Percentiles rank a stretch among this genome's conserved stretches.
Evolutionary conservation across 2,329 filamentous ascomycete species (phyloP).

Genomic region (Verticillium longisporum): DNA sequence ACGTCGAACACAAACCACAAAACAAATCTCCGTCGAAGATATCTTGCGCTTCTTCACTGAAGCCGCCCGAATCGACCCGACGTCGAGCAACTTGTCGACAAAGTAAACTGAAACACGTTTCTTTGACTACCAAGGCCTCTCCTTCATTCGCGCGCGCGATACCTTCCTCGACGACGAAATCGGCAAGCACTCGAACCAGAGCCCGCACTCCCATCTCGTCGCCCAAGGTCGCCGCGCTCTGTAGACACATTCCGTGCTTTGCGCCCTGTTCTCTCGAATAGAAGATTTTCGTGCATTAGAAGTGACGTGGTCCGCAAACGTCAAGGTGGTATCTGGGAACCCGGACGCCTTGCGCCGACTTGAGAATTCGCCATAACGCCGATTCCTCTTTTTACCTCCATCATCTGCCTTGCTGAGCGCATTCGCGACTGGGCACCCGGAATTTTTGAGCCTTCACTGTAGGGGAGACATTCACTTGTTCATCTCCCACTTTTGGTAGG

Average conservation of each 20-base stretch:
- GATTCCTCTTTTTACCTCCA: neutral
- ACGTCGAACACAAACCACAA: neutral
- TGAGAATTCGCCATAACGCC: neutral
- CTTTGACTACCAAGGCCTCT: slow-evolving; percentile 1
- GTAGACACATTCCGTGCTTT: slow-evolving; percentile 10
- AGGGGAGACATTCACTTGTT: slow-evolving; percentile 99
- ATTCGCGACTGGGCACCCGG: neutral
- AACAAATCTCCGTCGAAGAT: neutral
- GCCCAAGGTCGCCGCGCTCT: slow-evolving; percentile 10
- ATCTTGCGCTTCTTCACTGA: neutral
- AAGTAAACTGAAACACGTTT: slow-evolving; percentile 36
- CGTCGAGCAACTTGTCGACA: slow-evolving; percentile 4
- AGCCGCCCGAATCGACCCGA: neutral
- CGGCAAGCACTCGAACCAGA: slow-evolving; percentile 9
- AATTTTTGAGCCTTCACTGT: slow-evolving; percentile 30
- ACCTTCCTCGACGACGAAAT: slow-evolving; percentile 9
- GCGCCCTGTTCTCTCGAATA: slow-evolving; percentile 8
- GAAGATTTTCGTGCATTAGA: slow-evolving; percentile 4
- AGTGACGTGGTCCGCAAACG: neutral
- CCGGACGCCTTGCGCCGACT: neutral
- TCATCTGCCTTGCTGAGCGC: neutral
- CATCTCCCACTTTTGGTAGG: slow-evolving; percentile 76
- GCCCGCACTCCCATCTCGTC: neutral
- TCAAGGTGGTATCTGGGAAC: neutral
- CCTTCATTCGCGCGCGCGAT: slow-evolving; percentile 11